Evolutionary conservation across 257 asterid species (phyloP).

Genomic region (Capsicum pubescens): DNA sequence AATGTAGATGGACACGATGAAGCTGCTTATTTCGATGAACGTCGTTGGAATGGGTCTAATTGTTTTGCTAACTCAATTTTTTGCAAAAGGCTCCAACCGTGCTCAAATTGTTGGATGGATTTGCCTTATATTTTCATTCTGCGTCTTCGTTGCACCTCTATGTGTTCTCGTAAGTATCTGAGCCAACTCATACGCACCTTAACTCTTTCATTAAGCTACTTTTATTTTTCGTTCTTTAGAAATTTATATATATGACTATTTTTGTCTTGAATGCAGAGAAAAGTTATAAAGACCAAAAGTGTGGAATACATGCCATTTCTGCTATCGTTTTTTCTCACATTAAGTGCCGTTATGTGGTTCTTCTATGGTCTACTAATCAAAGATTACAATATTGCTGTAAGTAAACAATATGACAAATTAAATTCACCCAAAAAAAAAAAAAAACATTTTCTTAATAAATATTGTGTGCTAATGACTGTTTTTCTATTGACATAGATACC

Average conservation of each 20-base stretch:
- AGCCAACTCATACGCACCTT: background rate
- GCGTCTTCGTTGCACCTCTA: constrained; percentile 75
- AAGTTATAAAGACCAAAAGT: constrained; percentile 65
- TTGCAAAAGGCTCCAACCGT: constrained; percentile 45
- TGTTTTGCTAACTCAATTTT: constrained; percentile 47
- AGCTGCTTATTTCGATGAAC: constrained; percentile 44
- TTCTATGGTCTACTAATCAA: constrained; percentile 62
- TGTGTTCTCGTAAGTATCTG: constrained; percentile 45
- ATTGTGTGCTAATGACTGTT: background rate
- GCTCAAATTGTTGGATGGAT: constrained; percentile 70
- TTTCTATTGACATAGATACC: constrained; percentile 47
- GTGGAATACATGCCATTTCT: constrained; percentile 82
- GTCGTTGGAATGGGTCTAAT: constrained; percentile 56
- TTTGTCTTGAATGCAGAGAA: constrained; percentile 44
- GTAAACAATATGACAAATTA: constrained; percentile 8
- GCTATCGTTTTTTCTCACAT: constrained; percentile 66
- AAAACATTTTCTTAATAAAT: background rate
- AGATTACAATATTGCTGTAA: constrained; percentile 66
- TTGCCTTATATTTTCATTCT: constrained; percentile 62
- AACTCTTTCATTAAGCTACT: background rate
- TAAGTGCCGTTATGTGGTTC: constrained; percentile 78
- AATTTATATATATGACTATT: background rate
- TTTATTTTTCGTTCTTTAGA: background rate
- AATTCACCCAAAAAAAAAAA: background rate
- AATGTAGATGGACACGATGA: constrained; percentile 55